Base-by-base conservation (phyloP, 768 basidiomycete genomes). In the Ramaria sp. region DNA sequence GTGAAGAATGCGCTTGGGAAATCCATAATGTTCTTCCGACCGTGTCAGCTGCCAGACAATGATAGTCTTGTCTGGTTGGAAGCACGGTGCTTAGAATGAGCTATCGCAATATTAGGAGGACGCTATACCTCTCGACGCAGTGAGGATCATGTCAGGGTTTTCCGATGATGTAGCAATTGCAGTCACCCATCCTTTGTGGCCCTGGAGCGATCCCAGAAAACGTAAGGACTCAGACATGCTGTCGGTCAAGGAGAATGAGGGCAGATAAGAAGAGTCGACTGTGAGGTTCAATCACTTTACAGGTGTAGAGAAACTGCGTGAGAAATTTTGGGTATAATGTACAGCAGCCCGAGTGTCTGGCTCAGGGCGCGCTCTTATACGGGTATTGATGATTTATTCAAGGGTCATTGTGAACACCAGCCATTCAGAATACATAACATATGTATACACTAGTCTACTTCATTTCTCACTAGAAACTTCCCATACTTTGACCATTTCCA, bases 31-130 rank as follows among this genome's bases (percentile, higher is more conserved):
- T 63, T 93, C 88, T 59, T 89, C 88, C 59, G 75, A 73, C 63
- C 96, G 90, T 65, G 95, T 96, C 69, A 99, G 78, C 71, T 92
- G 88, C 96, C 96, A 99, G 69, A 97, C 93, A 70, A 99, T 97
- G 78, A 97, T 91, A 56, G 92, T 96, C 83, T 96, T 98, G 87
- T 99, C 96, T 95, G 71, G 45, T 54, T 30, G 24, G 30, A 31
- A 5, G 47, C 24, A 13, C 48, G 9, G 31, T 15, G 48, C 31
- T 49, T n/a, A 49, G 48, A 49, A 33, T 27, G 27, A 31, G 64
- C 62, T 63, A 66, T 63, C 65, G 59, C 51, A 61, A 58, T 43
- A 58, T 62, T 38, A 66, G 58, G 22, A 43, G 59, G 34, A 37
- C 34, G 34, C 55, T 58, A 46, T 79, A 96, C 93, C 93, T 76